Conservation (phyloP, 495 filamentous ascomycete genomes). For the Podospora conica region DNA sequence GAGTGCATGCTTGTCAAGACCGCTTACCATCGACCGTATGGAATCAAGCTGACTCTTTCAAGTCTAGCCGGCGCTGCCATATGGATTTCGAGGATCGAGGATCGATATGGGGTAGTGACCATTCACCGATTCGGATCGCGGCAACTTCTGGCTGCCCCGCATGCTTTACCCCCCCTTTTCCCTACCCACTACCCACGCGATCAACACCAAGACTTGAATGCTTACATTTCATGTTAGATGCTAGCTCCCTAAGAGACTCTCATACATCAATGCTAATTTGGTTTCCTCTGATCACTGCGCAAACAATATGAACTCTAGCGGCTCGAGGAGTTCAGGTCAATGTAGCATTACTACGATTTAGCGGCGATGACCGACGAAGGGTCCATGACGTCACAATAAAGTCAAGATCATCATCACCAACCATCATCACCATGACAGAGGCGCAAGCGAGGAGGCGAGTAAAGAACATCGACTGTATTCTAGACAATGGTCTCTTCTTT, state of each 20-base stretch:
- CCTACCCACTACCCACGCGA: too few species aligned
- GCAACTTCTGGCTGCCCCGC: too few species aligned
- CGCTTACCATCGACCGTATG: too few species aligned
- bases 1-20: background rate
- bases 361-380: background rate
- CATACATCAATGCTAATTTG: background rate
- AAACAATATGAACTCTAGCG: background rate
- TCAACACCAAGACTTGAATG: too few species aligned
- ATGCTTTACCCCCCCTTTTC: too few species aligned
- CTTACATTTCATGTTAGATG: too few species aligned
- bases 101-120: too few species aligned
- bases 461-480: background rate
- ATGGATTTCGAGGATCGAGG: too few species aligned
- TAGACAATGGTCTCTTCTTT: background rate
- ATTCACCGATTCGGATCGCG: too few species aligned
- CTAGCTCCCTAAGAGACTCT: too few species aligned
- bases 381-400: constrained; percentile 15
- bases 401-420: background rate
- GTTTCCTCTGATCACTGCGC: background rate
- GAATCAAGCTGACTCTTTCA: too few species aligned
- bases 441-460: background rate
- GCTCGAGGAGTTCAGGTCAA: background rate
- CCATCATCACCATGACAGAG: constrained; percentile 1
- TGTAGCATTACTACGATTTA: background rate
- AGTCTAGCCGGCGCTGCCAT: too few species aligned